Evolutionary conservation across 108 stramenopile genomes (phyloP).

Genomic region (Mediolabrus comicus): DNA sequence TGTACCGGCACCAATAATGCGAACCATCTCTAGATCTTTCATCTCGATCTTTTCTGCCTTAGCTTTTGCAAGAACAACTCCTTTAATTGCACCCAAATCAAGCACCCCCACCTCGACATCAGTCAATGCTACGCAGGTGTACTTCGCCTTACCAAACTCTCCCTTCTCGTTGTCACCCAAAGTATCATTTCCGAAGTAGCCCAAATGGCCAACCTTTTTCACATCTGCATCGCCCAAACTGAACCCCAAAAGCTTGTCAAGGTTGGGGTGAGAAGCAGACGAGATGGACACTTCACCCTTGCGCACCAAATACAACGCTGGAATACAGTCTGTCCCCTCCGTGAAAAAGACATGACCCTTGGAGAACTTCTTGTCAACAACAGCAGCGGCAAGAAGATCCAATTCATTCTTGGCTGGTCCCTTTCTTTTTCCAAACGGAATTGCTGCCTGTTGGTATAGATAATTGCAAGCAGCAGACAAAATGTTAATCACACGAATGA

Average conservation of each 20-base stretch:
- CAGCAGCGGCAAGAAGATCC: slow-evolving; percentile 47
- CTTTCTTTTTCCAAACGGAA: slow-evolving; percentile 44
- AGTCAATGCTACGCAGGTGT: slow-evolving; percentile 51
- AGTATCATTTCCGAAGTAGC: slow-evolving; percentile 73
- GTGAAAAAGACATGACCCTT: slow-evolving; percentile 72
- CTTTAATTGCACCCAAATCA: slow-evolving; percentile 62
- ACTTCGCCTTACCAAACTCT: slow-evolving; percentile 51
- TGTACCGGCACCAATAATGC: slow-evolving; percentile 87
- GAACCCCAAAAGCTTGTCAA: slow-evolving; percentile 34
- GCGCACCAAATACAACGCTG: slow-evolving; percentile 65
- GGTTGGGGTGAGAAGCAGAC: slow-evolving; percentile 21
- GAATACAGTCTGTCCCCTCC: slow-evolving; percentile 56
- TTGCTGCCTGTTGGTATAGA: slow-evolving; percentile 1
- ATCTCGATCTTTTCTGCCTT: slow-evolving; percentile 32
- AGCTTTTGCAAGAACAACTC: slow-evolving; percentile 32
- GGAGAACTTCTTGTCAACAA: slow-evolving; percentile 51
- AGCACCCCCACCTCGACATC: slow-evolving; percentile 68
- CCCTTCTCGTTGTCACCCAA: slow-evolving; percentile 57
- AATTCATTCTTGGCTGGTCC: slow-evolving; percentile 50
- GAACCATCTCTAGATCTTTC: slow-evolving; percentile 51
- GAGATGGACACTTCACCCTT: slow-evolving; percentile 53
- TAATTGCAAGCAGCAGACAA: not conserved
- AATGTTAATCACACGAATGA: slow-evolving; percentile 2
- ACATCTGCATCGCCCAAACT: slow-evolving; percentile 36
- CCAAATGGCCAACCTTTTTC: slow-evolving; percentile 43